Percentiles rank a stretch among this genome's conserved stretches.
phyloP scores from a whole-genome alignment of 345 rosid genomes.

The Populus deltoides region DNA sequence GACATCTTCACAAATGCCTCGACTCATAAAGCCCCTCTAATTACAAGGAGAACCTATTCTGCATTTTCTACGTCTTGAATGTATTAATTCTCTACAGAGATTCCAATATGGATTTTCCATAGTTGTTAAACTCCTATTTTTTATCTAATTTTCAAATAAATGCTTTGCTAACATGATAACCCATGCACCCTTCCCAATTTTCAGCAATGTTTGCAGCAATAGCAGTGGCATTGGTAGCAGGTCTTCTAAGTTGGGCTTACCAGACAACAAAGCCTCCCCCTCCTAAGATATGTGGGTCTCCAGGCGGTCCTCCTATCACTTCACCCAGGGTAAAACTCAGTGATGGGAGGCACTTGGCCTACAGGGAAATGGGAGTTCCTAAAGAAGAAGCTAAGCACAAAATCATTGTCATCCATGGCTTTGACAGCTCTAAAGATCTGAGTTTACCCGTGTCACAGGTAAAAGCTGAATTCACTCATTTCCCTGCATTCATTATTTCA shows the following conservation, averaged over 20 bases:
- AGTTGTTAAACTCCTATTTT: too few relatives aligned
- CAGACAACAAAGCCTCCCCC: slow-evolving; percentile 61
- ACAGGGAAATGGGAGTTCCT: slow-evolving; percentile 64
- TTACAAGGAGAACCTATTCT: too few relatives aligned
- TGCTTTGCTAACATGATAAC: too few relatives aligned
- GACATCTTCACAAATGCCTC: not conserved
- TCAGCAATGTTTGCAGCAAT: slow-evolving; percentile 51
- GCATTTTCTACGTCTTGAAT: too few relatives aligned
- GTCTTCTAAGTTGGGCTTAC: slow-evolving; percentile 54
- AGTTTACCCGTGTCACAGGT: slow-evolving; percentile 54
- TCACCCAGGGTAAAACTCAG: slow-evolving; percentile 68
- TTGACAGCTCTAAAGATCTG: slow-evolving; percentile 56
- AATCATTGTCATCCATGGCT: slow-evolving; percentile 68
- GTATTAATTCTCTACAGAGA: too few relatives aligned
- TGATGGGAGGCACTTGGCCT: slow-evolving; percentile 81
- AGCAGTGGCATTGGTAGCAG: slow-evolving; percentile 43
- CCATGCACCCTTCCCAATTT: not conserved
- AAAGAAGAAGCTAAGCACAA: slow-evolving; percentile 56
- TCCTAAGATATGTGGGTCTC: slow-evolving; percentile 66
- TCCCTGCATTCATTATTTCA: not conserved
- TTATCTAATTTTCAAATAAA: too few relatives aligned
- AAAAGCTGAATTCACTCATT: slow-evolving; percentile 19
- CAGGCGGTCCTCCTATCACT: slow-evolving; percentile 62
- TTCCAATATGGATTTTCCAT: too few relatives aligned
- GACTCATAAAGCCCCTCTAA: too few relatives aligned